These are phyloP conservation scores for Ogataea minuta DNA, from an alignment of 805 yeast genomes.

Conservation along the genomic window DNA sequence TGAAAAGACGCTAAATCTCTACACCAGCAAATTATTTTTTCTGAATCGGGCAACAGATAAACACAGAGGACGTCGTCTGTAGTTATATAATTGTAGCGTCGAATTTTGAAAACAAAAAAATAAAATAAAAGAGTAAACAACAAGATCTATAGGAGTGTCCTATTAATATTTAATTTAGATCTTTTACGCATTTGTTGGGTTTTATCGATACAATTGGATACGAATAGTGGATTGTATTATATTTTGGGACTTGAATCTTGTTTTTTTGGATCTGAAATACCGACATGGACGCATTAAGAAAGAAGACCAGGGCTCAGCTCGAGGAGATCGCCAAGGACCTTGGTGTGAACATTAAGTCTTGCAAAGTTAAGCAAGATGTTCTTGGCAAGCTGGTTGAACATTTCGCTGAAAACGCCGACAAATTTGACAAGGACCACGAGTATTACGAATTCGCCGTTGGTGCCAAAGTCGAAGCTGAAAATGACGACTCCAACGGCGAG, in stretches of 20 bases:
- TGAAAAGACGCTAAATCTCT: constrained; percentile 10
- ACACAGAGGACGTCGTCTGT: constrained; percentile 19
- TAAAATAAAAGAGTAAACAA: constrained; percentile 9
- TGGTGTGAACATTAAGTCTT: constrained; percentile 22
- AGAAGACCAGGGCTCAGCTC: constrained; percentile 33
- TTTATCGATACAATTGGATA: constrained; percentile 2
- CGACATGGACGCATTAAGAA: constrained; percentile 23
- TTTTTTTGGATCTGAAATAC: neutral
- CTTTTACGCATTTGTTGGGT: constrained; percentile 1
- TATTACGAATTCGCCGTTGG: constrained; percentile 29
- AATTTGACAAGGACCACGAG: constrained; percentile 25
- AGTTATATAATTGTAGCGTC: constrained; percentile 11
- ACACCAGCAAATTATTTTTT: neutral
- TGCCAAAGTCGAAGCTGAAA: constrained; percentile 7
- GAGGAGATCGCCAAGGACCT: constrained; percentile 32
- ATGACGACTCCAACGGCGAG: constrained; percentile 34
- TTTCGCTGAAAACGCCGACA: constrained; percentile 23
- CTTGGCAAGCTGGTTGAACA: constrained; percentile 23
- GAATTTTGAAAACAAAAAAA: constrained; percentile 9
- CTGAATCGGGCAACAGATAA: constrained; percentile 16
- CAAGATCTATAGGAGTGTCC: neutral
- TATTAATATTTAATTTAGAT: neutral
- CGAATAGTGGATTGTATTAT: neutral
- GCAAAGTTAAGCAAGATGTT: constrained; percentile 31
- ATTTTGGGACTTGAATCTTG: neutral